A percentile compares a stretch with the other conserved stretches of the same genome.
Conservation (phyloP, 306 rosid species). For the Cucurbita maxima region DNA sequence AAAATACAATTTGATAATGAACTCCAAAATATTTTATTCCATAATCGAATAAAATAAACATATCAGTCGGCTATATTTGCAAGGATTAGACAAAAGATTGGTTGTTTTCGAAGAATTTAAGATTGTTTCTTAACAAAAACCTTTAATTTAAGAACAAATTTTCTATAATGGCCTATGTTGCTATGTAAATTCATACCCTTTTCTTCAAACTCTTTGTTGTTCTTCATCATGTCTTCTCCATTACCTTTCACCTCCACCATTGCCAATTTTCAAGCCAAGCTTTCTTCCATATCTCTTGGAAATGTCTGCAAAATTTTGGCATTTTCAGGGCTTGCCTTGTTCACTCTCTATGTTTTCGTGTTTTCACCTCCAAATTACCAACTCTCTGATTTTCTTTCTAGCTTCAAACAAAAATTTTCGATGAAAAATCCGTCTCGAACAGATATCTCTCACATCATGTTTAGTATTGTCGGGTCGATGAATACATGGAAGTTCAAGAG, state of each 20-base stretch:
- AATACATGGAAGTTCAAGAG: constrained; percentile 30
- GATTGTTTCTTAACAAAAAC: not conserved
- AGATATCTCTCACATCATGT: constrained; percentile 20
- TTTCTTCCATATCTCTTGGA: constrained; percentile 1
- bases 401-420: constrained; percentile 12
- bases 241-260: not conserved
- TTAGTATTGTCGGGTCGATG: constrained; percentile 25
- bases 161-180: not conserved
- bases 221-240: constrained; percentile 13
- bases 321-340: constrained; percentile 11
- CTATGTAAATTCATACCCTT: not conserved
- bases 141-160: not conserved
- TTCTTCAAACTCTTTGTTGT: not conserved
- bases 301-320: constrained; percentile 13
- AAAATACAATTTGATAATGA: too few species aligned
- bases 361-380: constrained; percentile 2
- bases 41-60: too few species aligned
- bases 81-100: too few species aligned
- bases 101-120: too few species aligned
- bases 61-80: too few species aligned
- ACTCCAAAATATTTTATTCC: too few species aligned
- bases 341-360: constrained; percentile 14
- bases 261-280: constrained; percentile 1
- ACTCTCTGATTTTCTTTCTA: constrained; percentile 12
- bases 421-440: not conserved